Base-by-base conservation (phyloP, 148 eudicot genomes). In the Oxyria digyna region DNA sequence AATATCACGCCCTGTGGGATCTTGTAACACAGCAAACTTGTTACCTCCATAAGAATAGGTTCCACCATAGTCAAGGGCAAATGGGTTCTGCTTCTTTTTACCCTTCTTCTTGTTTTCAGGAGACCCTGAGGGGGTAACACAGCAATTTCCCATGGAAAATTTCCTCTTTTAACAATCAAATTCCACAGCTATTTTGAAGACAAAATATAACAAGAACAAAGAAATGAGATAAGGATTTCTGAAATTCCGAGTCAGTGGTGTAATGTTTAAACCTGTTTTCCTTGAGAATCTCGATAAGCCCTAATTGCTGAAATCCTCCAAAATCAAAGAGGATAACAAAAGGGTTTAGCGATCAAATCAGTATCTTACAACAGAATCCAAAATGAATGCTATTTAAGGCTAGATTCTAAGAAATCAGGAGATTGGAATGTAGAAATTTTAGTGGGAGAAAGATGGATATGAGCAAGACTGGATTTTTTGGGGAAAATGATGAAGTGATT, bases 71-170 rank as follows among this genome's bases (percentile, higher is more conserved):
- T 78, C 87, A 12, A 54, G 8, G 29, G 89, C 66, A 42, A 79
- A 83, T 8, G 83, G 87, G 33, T 86, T 86, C 24, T 81, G 83
- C 72, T 79, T 79, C 32, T 79, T 49, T n/a, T 77, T 83, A 5
- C 76, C 73, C 35, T 62, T 72, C 33, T 70, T 71, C 48, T 71
- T 76, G 52, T 76, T 80, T 8, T 40, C 35, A 27, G 46, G 29
- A 7, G 20, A 33, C 71, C 73, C 81, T 2, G 83, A 27, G 49
- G 87, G 85, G 42, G 70, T 78, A 2, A 70, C 84, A 63, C 87
- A 86, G 73, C 90, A 86, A 79, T 86, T 86, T 20, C 87, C 90
- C 90, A 83, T 86, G 8, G 50, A 23, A 2, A 29, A 49, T 49
- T 6, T n/a, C 29, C 50, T 8, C 29, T 26, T 14, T 14, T 4